Conservation (phyloP, 2,329 filamentous ascomycete genomes). For the Talaromyces atroroseus region DNA sequence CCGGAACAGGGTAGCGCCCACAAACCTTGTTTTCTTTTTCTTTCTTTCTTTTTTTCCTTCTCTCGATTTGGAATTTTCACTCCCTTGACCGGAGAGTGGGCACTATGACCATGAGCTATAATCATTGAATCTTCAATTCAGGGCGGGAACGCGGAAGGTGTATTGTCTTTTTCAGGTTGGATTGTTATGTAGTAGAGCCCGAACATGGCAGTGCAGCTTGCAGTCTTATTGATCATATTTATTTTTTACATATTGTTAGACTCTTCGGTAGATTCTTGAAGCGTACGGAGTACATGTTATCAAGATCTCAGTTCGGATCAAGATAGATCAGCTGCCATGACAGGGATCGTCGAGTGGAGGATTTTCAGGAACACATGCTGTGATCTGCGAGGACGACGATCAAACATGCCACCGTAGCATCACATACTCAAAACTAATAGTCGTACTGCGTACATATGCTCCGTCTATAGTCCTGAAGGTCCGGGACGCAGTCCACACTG, state of each 20-base stretch:
- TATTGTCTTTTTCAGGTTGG: neutral
- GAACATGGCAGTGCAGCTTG: too few relatives aligned
- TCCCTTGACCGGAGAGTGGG: neutral
- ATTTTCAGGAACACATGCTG: constrained; percentile 13
- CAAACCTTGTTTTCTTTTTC: neutral
- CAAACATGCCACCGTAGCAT: neutral
- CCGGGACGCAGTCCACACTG: too few relatives aligned
- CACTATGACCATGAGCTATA: neutral
- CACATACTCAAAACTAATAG: neutral
- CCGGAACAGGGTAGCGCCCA: neutral
- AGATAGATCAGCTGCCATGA: constrained; percentile 13
- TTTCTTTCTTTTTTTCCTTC: neutral
- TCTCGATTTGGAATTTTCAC: neutral
- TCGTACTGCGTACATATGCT: too few relatives aligned
- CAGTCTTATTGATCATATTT: neutral
- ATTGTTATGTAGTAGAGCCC: too few relatives aligned
- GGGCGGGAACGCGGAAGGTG: neutral
- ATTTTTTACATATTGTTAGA: neutral
- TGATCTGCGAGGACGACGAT: constrained; percentile 11
- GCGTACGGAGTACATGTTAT: neutral
- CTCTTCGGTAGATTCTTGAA: too few relatives aligned
- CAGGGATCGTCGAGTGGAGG: constrained; percentile 14
- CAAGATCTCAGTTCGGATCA: constrained; percentile 6
- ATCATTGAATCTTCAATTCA: neutral
- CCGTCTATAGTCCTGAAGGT: too few relatives aligned